These are phyloP conservation scores for Oenanthe javanica DNA, from an alignment of 140 eudicot genomes.

Conservation along the genomic window DNA sequence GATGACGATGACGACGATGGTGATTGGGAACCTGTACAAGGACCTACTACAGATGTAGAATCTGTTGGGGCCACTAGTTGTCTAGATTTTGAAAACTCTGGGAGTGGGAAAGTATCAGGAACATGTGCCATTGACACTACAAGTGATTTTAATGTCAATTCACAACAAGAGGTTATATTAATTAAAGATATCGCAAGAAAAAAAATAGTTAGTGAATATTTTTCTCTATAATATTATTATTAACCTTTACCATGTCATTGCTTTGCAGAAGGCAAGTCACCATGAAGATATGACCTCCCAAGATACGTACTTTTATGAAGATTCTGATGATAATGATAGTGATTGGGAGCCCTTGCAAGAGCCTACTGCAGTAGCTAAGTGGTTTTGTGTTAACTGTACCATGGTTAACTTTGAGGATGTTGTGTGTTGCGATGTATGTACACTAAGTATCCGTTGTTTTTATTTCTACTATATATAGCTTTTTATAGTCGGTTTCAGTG, in stretches of 20 bases:
- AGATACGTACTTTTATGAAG: background rate
- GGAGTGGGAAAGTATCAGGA: too few species aligned
- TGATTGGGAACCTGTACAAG: slow-evolving; percentile 2
- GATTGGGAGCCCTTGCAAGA: slow-evolving; percentile 1
- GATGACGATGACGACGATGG: background rate
- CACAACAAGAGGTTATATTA: too few species aligned
- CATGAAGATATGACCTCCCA: background rate
- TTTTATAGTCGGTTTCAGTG: too few species aligned
- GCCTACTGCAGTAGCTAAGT: slow-evolving; percentile 30
- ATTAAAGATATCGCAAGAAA: too few species aligned
- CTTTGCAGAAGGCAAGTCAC: background rate
- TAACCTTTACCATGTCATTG: background rate
- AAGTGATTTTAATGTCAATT: too few species aligned
- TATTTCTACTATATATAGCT: too few species aligned
- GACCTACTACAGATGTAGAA: slow-evolving; percentile 14
- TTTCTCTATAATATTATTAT: too few species aligned
- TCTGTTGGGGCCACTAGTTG: too few species aligned
- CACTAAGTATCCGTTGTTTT: slow-evolving; percentile 12
- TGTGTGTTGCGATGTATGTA: slow-evolving; percentile 62
- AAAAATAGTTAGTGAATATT: too few species aligned
- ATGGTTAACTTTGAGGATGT: slow-evolving; percentile 60
- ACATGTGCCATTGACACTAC: too few species aligned
- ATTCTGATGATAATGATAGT: background rate
- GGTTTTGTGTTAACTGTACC: slow-evolving; percentile 92
- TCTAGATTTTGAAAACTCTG: too few species aligned